Base-by-base conservation (phyloP, 768 basidiomycete species). In the Mycena amicta region DNA sequence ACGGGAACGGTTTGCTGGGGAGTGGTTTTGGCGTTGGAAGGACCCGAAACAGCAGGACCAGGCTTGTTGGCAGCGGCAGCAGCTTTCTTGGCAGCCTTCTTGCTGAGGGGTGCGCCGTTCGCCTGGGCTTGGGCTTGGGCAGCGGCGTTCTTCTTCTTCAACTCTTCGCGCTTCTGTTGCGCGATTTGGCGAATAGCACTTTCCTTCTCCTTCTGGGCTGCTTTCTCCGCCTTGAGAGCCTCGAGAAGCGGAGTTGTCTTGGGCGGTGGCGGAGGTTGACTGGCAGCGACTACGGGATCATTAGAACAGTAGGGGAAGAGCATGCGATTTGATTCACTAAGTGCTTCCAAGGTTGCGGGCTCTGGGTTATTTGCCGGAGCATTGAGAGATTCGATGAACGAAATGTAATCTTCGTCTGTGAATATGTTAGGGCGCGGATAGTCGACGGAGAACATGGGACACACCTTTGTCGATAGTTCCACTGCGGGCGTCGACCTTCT, bases 191-290 rank as follows among this genome's bases (percentile, higher is more conserved):
- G 84, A 29, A 86, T 75, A 56, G 88, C 90, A 27, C 84, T 75
- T 65, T 88, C 87, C 67, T 86, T 92, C 69, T 90, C 91, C 66
- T 83, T 87, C 66, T 85, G 83, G 0, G 84, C 82, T 5, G 80
- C 80, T 68, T 88, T 90, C 71, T 93, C 89, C 0, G 92, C 90
- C 63, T 93, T 92, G 61, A 98, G 86, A 1, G 95, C 93, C 68
- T 96, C 95, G 47, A 99, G 85, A 22, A 98, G 83, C 0, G 96
- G 96, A 0, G 96, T 97, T 0, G 90, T 89, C 62, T 88, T 95
- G 2, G 92, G 90, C 43, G 75, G 79, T 1, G 83, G 76, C 0
- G 81, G 73, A 1, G 83, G 79, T 62, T 87, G 86, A 12, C 78
- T 79, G 3, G 88, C 81, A 0, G 88, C 85, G 63, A 90, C 91